These are phyloP conservation scores for Puccinia coronata DNA, from an alignment of 1,284 basidiomycete genomes.

Conservation along the genomic window DNA sequence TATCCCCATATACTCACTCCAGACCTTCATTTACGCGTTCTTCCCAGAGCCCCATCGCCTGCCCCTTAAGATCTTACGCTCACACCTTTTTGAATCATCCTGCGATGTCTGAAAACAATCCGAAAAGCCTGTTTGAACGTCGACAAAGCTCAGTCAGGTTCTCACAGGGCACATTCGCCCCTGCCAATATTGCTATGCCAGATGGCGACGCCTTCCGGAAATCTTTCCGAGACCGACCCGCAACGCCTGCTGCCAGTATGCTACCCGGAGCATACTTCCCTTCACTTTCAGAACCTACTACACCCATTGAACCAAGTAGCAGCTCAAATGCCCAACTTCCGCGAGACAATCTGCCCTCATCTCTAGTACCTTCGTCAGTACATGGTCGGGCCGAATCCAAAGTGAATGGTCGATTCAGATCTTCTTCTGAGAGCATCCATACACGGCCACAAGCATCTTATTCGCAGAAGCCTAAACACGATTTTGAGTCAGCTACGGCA, in stretches of 20 bases:
- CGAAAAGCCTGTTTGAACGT: conserved; percentile 16
- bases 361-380: background rate
- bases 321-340: background rate
- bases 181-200: conserved; percentile 7
- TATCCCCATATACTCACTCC: background rate
- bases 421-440: background rate
- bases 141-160: conserved; percentile 42
- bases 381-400: background rate
- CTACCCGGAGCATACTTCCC: conserved; percentile 42
- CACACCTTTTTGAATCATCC: background rate
- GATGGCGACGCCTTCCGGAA: background rate
- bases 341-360: background rate
- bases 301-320: conserved; percentile 11
- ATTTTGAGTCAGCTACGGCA: conserved; percentile 5
- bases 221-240: conserved; percentile 38
- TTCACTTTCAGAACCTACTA: conserved; percentile 22
- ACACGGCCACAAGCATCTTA: background rate
- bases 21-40: background rate
- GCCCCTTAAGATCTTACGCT: background rate
- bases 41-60: background rate
- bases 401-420: background rate
- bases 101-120: conserved; percentile 30
- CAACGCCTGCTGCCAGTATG: conserved; percentile 32
- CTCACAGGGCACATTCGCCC: conserved; percentile 12
- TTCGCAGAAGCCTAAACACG: conserved; percentile 14